Conservation (phyloP, 768 basidiomycete genomes). For the Pisolithus albus region DNA sequence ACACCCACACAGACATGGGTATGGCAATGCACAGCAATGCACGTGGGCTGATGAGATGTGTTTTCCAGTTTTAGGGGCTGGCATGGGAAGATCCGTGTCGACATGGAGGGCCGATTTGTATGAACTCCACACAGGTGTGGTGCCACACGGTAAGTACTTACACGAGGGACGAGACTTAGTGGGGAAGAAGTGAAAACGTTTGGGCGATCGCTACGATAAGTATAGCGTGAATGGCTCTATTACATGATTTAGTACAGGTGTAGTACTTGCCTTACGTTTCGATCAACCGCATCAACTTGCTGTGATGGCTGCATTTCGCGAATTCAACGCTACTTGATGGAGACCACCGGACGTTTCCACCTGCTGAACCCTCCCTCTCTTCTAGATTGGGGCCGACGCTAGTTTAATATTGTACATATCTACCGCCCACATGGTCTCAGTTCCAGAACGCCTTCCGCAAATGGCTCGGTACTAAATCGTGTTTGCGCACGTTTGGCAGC, state of each 20-base stretch:
- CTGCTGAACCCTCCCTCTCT: not conserved
- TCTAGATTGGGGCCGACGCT: no score
- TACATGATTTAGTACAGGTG: not conserved
- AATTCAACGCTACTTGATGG: not conserved
- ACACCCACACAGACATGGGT: not conserved
- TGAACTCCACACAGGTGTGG: no score
- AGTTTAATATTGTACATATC: no score
- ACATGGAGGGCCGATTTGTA: not conserved
- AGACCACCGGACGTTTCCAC: not conserved
- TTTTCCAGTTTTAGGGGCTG: not conserved
- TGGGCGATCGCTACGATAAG: not conserved
- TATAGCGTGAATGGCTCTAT: not conserved
- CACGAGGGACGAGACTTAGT: not conserved
- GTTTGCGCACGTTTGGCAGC: no score
- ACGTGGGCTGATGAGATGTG: not conserved
- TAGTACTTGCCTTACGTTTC: not conserved
- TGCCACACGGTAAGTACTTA: not conserved
- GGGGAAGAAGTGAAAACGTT: not conserved
- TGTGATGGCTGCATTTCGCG: not conserved
- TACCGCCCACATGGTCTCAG: no score
- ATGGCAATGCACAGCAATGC: not conserved
- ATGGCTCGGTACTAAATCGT: no score
- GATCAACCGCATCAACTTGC: not conserved
- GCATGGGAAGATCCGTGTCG: not conserved
- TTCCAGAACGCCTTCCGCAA: no score